A percentile compares a stretch with the other conserved stretches of the same genome.
phyloP scores from a whole-genome alignment of 2,329 filamentous ascomycete species.

The Westerdykella ornata region DNA sequence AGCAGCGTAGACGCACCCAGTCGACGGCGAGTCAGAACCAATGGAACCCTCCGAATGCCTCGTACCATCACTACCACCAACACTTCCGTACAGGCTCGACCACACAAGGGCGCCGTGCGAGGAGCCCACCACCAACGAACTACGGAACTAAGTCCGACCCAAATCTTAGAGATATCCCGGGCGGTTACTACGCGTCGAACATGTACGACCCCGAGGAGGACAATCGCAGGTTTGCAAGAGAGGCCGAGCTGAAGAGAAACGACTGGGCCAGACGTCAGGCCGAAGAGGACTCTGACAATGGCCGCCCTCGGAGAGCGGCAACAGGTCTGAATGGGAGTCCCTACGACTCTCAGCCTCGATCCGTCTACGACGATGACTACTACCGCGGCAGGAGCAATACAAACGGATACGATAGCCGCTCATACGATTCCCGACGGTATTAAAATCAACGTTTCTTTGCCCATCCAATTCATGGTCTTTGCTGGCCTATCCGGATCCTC shows the following conservation, averaged over 20 bases:
- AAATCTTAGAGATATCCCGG: conserved; percentile 26
- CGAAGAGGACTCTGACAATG: conserved; percentile 10
- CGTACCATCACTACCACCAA: conserved; percentile 16
- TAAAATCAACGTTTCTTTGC: too few relatives aligned
- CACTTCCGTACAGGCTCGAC: conserved; percentile 20
- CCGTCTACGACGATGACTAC: conserved; percentile 29
- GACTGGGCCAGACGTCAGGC: conserved; percentile 19
- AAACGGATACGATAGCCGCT: conserved; percentile 25
- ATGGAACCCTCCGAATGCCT: conserved; percentile 16
- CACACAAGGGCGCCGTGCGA: conserved; percentile 17
- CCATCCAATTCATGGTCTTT: too few relatives aligned
- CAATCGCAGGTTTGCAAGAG: conserved; percentile 22
- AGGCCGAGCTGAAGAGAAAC: conserved; percentile 24
- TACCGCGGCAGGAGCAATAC: conserved; percentile 19
- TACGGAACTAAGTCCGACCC: conserved; percentile 33
- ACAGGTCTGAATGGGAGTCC: conserved; percentile 18
- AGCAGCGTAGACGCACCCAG: conserved; percentile 25
- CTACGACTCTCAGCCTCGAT: conserved; percentile 24
- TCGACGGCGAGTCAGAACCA: conserved; percentile 29
- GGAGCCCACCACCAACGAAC: conserved; percentile 32
- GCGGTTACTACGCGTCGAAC: conserved; percentile 27
- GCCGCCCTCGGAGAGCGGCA: conserved; percentile 20
- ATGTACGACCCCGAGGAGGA: conserved; percentile 31
- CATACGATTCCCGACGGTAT: conserved; percentile 28
- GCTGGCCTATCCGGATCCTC: too few relatives aligned